Conservation (phyloP, 345 rosid genomes). For the Pistacia integerrima region DNA sequence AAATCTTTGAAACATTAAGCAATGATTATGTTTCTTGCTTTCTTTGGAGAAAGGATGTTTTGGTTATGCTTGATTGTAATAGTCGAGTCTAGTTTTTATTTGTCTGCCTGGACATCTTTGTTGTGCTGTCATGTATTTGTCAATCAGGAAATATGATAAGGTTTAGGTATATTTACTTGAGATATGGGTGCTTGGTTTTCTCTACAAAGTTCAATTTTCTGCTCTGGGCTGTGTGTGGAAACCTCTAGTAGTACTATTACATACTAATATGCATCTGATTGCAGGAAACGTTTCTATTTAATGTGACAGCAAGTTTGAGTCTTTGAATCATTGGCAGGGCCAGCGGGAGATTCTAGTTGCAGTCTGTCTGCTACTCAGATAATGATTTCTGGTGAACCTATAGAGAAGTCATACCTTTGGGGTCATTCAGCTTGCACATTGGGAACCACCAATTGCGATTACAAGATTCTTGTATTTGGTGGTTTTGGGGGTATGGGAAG, state of each 20-base stretch:
- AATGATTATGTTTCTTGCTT: background rate
- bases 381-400: constrained; percentile 54
- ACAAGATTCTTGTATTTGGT: constrained; percentile 67
- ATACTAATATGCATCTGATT: constrained; percentile 43
- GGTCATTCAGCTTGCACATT: constrained; percentile 75
- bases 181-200: background rate
- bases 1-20: background rate
- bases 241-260: constrained; percentile 25
- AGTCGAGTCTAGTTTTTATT: too few relatives aligned
- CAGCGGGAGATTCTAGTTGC: constrained; percentile 33
- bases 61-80: background rate
- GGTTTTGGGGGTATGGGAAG: constrained; percentile 95
- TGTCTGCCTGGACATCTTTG: too few relatives aligned
- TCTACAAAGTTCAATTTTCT: background rate
- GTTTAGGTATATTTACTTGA: background rate
- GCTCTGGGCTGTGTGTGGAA: constrained; percentile 11
- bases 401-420: constrained; percentile 86
- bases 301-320: constrained; percentile 68
- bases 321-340: constrained; percentile 81
- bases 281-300: constrained; percentile 62
- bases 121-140: too few relatives aligned
- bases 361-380: constrained; percentile 43
- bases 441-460: constrained; percentile 21
- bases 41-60: background rate
- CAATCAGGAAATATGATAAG: background rate